Percentiles rank a stretch among this genome's conserved stretches.
phyloP scores from a whole-genome alignment of 768 basidiomycete genomes.

The Boletus rex-veris region DNA sequence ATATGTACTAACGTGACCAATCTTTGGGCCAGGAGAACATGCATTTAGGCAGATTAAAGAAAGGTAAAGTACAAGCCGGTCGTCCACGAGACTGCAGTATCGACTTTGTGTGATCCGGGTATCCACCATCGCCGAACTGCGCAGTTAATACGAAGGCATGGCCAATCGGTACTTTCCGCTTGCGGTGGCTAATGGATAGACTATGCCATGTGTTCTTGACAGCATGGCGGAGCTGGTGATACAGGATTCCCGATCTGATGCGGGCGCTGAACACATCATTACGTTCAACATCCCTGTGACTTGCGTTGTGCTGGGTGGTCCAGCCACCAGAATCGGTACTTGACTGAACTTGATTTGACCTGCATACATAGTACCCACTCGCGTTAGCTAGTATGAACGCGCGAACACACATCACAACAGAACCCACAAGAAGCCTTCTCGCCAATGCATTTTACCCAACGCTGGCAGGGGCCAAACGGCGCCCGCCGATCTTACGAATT shows the following conservation, averaged over 20 bases:
- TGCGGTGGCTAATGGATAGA: neutral
- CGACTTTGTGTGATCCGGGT: no score
- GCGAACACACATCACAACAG: neutral
- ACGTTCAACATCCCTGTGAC: slow-evolving; percentile 4
- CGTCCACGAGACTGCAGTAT: no score
- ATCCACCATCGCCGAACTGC: no score
- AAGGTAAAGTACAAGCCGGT: no score
- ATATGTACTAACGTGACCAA: no score
- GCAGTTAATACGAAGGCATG: no score
- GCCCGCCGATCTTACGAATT: slow-evolving; percentile 18
- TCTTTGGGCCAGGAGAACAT: no score
- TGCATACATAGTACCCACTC: neutral
- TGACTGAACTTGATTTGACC: no score
- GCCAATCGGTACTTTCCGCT: no score
- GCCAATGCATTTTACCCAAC: neutral
- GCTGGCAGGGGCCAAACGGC: neutral
- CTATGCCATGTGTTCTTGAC: slow-evolving; percentile 2
- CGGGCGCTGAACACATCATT: slow-evolving; percentile 6
- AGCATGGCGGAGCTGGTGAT: slow-evolving; percentile 13
- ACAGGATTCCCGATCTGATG: slow-evolving; percentile 9
- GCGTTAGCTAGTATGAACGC: no score
- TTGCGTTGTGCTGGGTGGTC: slow-evolving; percentile 5
- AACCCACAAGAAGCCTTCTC: neutral
- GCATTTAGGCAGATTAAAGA: no score
- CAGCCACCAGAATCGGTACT: no score